Conservation (phyloP, 805 yeast species). For the Lipomyces oligophaga region DNA sequence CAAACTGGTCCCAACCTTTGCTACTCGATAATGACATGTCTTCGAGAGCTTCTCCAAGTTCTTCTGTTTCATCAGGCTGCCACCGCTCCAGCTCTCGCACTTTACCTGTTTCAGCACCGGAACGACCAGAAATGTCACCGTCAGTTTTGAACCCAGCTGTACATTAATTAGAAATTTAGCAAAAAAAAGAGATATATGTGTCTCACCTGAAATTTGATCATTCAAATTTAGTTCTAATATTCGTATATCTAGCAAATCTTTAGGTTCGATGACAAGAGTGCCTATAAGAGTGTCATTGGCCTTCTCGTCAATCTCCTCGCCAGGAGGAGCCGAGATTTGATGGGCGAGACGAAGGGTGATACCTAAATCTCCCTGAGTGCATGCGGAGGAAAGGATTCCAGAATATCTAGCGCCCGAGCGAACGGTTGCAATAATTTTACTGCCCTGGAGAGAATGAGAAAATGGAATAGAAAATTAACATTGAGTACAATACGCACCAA, state of each 20-base stretch:
- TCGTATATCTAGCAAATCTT: conserved; percentile 52
- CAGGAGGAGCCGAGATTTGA: conserved; percentile 39
- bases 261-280: conserved; percentile 46
- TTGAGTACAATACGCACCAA: conserved; percentile 38
- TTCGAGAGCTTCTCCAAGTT: conserved; percentile 35
- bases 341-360: conserved; percentile 54
- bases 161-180: conserved; percentile 31
- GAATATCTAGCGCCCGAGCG: conserved; percentile 55
- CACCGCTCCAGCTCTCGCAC: conserved; percentile 80
- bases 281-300: conserved; percentile 42
- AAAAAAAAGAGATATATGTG: not conserved
- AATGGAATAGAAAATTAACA: not conserved
- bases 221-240: conserved; percentile 42
- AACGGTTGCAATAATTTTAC: conserved; percentile 54
- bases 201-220: conserved; percentile 12
- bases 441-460: conserved; percentile 38
- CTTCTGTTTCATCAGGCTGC: conserved; percentile 64
- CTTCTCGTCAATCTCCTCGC: conserved; percentile 39
- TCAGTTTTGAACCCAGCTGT: conserved; percentile 83
- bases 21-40: conserved; percentile 36
- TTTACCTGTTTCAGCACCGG: conserved; percentile 36
- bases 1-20: conserved; percentile 84
- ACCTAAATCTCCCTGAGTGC: conserved; percentile 49
- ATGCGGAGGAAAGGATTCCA: conserved; percentile 55
- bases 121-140: conserved; percentile 66